Base-by-base conservation (phyloP, 768 basidiomycete species). In the Lentinula raphanica region DNA sequence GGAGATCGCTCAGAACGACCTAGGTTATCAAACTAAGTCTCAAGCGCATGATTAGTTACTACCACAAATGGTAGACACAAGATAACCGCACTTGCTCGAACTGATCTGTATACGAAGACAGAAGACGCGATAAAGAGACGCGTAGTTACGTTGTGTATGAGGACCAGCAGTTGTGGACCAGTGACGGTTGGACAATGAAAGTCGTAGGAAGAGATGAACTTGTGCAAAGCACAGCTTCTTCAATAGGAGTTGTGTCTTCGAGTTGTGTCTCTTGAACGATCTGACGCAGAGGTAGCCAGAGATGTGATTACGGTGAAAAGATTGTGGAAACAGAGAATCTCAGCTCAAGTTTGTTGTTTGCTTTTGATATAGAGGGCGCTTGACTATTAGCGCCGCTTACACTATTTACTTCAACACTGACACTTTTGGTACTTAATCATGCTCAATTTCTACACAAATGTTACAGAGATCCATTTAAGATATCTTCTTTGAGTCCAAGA, bases 401-500 rank as follows among this genome's bases (percentile, higher is more conserved):
- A 7, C 6, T 3, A 7, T 40, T 40, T 19, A 40, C 15, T 19
- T n/a, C n/a, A n/a, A n/a, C n/a, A n/a, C n/a, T n/a, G n/a, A n/a
- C n/a, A n/a, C n/a, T n/a, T n/a, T n/a, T n/a, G n/a, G n/a, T n/a
- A n/a, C n/a, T n/a, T n/a, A n/a, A n/a, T n/a, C n/a, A n/a, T n/a
- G n/a, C n/a, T 40, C 39, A 40, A 3, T 40, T 7, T 40, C 5
- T n/a, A 40, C 19, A 40, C 3, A 25, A 23, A 28, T 2, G 13
- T 35, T 19, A 50, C 31, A 50, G 29, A 21, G n/a, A 32, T 9
- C 68, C 71, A 39, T 36, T 58, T 32, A 73, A 58, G 36, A 73
- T 71, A 55, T 71, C 69, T 3, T 49, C 40, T 49, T 69, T 73
- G 21, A 50, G 59, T 17, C 70, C 72, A 31, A 73, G 59, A 61